Conservation (phyloP, 768 basidiomycete species). For the Podaxis rugospora region DNA sequence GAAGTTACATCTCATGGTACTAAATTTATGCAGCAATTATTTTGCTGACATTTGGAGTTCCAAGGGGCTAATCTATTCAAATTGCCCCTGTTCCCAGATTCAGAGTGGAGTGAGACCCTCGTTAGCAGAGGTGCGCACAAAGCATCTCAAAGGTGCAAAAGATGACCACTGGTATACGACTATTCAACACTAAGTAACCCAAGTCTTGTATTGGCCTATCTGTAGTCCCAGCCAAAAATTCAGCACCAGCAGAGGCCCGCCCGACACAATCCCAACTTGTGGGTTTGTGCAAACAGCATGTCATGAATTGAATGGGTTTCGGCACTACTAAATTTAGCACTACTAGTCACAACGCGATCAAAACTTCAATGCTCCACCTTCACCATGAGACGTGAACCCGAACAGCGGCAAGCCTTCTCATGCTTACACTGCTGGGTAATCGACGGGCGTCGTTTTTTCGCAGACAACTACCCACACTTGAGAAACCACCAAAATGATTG, state of each 20-base stretch:
- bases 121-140: background rate
- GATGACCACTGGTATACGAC: background rate
- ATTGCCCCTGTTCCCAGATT: background rate
- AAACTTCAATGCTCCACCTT: background rate
- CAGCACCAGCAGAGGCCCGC: background rate
- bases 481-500: constrained; percentile 6
- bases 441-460: background rate
- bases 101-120: background rate
- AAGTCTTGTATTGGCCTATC: background rate
- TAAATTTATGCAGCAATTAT: constrained; percentile 5
- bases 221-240: background rate
- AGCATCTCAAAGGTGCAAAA: background rate
- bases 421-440: background rate
- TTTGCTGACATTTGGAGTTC: background rate
- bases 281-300: background rate
- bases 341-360: background rate
- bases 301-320: background rate
- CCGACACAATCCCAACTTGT: background rate
- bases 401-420: background rate
- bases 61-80: background rate
- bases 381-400: constrained; percentile 1
- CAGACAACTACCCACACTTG: constrained; percentile 3
- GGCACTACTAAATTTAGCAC: background rate
- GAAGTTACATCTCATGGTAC: background rate
- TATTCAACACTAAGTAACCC: background rate